Evolutionary conservation across 1,284 basidiomycete species (phyloP), one percentile per base, ranked within the genome.

Genomic region (Tilletia walkeri): DNA sequence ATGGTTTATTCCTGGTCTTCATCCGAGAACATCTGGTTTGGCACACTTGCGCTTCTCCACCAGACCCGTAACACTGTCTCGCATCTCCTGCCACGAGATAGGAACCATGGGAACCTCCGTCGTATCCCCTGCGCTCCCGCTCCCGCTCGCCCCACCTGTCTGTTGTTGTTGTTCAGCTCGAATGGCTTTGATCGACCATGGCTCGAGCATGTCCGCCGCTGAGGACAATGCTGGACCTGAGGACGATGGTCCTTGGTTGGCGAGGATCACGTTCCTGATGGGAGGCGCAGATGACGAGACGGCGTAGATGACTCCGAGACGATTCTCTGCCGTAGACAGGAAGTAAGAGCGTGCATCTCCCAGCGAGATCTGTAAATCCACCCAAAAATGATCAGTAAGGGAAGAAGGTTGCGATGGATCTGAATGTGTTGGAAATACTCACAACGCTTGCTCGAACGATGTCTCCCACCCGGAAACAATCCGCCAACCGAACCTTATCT

Each of bases 391-490:
- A n/a, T n/a, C n/a, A n/a, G n/a, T n/a, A n/a, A n/a, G 24, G 50
- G 34, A n/a, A 24, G 12, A n/a, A 20, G 47, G 34, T n/a, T n/a
- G n/a, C n/a, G n/a, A n/a, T n/a, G n/a, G n/a, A n/a, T n/a, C n/a
- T n/a, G n/a, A n/a, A n/a, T n/a, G n/a, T n/a, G n/a, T n/a, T n/a
- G n/a, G n/a, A n/a, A n/a, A n/a, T 9, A 88, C 92, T 84, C 83
- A 96, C 94, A 78, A 98, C 94, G 53, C 91, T 86, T 4, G 94
- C 95, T 76, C 92, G 90, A 38, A 99, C 92, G 68, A 98, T 92
- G 85, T 99, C 95, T 3, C 96, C 95, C 0, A 95, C 92, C 53
- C 96, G 88, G 85, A 98, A 99, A 82, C 94, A 97, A 77, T 96
- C 93, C 45, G 89, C 90, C 76, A 98, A 92, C 84, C 93, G 95